phyloP scores from a whole-genome alignment of 768 basidiomycete species.

The Nidularia sp. region DNA sequence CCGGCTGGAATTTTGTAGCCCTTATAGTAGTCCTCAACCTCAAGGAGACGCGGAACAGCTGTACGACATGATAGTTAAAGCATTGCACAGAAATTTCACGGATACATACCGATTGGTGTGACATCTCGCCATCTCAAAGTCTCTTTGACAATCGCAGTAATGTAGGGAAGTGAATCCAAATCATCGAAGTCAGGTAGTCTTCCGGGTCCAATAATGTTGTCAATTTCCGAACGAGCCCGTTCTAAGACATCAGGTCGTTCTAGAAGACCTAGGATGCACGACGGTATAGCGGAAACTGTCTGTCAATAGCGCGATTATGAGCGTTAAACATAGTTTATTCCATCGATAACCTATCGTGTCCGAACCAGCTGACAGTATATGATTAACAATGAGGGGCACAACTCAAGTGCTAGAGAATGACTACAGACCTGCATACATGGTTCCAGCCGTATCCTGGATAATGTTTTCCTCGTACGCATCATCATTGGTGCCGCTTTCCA shows the following conservation, averaged over 20 bases:
- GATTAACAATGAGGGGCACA: too few species aligned
- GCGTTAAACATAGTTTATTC: not conserved
- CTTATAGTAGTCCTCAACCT: constrained; percentile 26
- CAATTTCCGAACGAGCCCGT: constrained; percentile 26
- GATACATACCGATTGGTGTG: not conserved
- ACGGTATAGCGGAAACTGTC: constrained; percentile 6
- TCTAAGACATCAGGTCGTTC: constrained; percentile 18
- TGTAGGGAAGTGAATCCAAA: constrained; percentile 19
- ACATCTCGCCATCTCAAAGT: constrained; percentile 22
- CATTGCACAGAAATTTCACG: not conserved
- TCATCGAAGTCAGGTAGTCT: constrained; percentile 27
- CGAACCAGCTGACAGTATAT: constrained; percentile 10
- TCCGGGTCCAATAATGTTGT: constrained; percentile 17
- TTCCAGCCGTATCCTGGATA: constrained; percentile 16
- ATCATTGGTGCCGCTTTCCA: constrained; percentile 8
- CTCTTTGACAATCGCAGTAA: constrained; percentile 27
- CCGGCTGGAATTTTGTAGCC: constrained; percentile 30
- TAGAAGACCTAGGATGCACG: constrained; percentile 24
- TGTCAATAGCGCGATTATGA: not conserved
- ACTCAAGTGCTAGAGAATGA: too few species aligned
- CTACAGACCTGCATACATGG: constrained; percentile 17
- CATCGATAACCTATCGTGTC: constrained; percentile 19
- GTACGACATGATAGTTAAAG: not conserved
- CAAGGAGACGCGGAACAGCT: constrained; percentile 25
- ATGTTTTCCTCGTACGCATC: constrained; percentile 11